phyloP scores from a whole-genome alignment of 306 rosid species.

The Rosa lucieae region DNA sequence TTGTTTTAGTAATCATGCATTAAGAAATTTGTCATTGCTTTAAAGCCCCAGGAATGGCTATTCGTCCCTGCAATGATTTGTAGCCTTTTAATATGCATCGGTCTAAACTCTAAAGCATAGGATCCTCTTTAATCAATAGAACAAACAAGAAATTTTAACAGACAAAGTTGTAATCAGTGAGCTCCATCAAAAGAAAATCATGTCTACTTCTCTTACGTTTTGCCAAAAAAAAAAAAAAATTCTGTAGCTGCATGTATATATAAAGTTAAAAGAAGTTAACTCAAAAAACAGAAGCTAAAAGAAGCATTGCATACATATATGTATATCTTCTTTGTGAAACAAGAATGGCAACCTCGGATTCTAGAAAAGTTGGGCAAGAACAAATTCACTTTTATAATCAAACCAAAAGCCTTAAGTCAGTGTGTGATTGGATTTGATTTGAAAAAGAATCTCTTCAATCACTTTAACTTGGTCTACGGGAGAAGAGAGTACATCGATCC shows the following conservation, averaged over 20 bases:
- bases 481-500: slow-evolving; percentile 22
- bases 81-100: slow-evolving; percentile 14
- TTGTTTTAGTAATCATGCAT: not conserved
- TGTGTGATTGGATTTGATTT: slow-evolving; percentile 28
- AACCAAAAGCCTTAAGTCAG: slow-evolving; percentile 18
- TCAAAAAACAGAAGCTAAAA: not conserved
- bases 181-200: not conserved
- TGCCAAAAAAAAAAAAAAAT: not conserved
- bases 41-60: not conserved
- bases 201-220: not conserved
- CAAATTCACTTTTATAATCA: slow-evolving; percentile 1
- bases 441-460: slow-evolving; percentile 20
- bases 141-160: not conserved
- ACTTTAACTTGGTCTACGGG: not conserved
- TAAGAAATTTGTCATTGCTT: not conserved
- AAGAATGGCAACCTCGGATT: slow-evolving; percentile 59
- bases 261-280: not conserved
- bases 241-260: not conserved
- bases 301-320: not conserved
- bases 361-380: slow-evolving; percentile 41
- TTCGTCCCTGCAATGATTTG: slow-evolving; percentile 1
- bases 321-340: slow-evolving; percentile 16
- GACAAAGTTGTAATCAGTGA: not conserved
- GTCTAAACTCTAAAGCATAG: slow-evolving; percentile 36
- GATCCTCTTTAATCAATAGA: slow-evolving; percentile 33